phyloP scores from a whole-genome alignment of 345 rosid species.

The Noccaea bulbosa region DNA sequence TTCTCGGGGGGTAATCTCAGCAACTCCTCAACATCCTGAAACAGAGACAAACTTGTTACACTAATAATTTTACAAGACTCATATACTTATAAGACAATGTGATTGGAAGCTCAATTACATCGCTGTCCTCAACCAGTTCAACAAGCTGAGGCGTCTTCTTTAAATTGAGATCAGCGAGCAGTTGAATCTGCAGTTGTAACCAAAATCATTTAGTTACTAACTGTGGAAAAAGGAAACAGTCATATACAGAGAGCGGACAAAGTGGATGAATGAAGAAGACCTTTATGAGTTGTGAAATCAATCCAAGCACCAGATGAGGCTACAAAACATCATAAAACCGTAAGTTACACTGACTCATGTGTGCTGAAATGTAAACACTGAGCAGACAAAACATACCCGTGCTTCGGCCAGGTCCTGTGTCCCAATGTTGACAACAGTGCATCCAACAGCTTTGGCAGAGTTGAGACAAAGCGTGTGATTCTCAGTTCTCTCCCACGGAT shows the following conservation, averaged over 20 bases:
- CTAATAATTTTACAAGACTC: background rate
- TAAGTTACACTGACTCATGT: background rate
- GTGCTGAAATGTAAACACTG: conserved; percentile 22
- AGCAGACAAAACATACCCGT: conserved; percentile 59
- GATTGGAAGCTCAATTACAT: conserved; percentile 49
- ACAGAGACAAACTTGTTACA: conserved; percentile 22
- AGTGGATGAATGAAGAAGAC: conserved; percentile 46
- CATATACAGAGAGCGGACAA: conserved; percentile 2
- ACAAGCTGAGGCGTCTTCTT: conserved; percentile 97
- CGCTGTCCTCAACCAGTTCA: conserved; percentile 83
- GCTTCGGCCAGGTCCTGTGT: conserved; percentile 86
- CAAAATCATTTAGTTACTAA: conserved; percentile 3
- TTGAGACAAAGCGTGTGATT: conserved; percentile 94
- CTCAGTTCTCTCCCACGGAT: conserved; percentile 94
- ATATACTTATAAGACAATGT: conserved; percentile 8
- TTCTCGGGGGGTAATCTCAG: conserved; percentile 91
- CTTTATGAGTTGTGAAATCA: conserved; percentile 96
- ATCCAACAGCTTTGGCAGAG: conserved; percentile 92
- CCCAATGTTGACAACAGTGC: conserved; percentile 85
- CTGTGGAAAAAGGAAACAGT: background rate
- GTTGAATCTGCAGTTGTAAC: conserved; percentile 68
- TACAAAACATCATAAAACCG: conserved; percentile 47
- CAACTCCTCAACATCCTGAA: conserved; percentile 90
- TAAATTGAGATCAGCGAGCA: conserved; percentile 83
- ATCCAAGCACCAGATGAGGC: conserved; percentile 88